Evolutionary conservation across 768 basidiomycete genomes (phyloP), one percentile per base, ranked within the genome.

Genomic region (Termitomyces sp.): DNA sequence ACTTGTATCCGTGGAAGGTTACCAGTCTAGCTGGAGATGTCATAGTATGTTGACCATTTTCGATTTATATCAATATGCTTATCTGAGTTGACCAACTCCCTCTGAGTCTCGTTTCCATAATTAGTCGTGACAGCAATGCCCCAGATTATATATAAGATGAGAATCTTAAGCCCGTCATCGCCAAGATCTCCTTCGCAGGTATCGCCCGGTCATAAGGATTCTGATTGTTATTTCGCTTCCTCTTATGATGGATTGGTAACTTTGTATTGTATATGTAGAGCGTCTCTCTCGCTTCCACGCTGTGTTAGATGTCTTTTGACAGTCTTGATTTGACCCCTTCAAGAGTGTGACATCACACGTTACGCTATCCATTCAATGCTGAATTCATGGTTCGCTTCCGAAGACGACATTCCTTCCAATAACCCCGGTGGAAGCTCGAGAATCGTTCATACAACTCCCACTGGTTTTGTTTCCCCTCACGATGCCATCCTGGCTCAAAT

Each of bases 401-500:
- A 52, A 52, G 51, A 52, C 10, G 36, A 52, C 24, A 52, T 32
- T 12, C 5, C 35, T 26, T 53, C 38, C 26, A 10, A 13, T 53
- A 2, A 18, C 28, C 52, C 36, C 38, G 0, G 40, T n/a, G 51
- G 13, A 40, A 53, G 10, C 12, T 16, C 16, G 14, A 38, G 10
- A 52, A 26, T 38, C 36, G 7, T 16, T 52, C 38, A 40, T 36
- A 24, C 14, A 36, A 24, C 35, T 38, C 48, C 58, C 8, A 45
- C 44, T 24, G 62, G 56, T 10, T 66, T 77, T 61, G 70, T 72
- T 30, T 86, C 86, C 1, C 85, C 85, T 32, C 87, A 89, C 63
- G 87, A 89, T 68, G 77, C 76, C 22, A 69, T 84, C 51, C 68
- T 89, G n/a, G 78, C 81, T 32, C 80, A 80, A 54, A 72, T 86